Evolutionary conservation across 2,329 filamentous ascomycete species (phyloP), one percentile per base, ranked within the genome.

Genomic region (Hymenoscyphus fructigenus): DNA sequence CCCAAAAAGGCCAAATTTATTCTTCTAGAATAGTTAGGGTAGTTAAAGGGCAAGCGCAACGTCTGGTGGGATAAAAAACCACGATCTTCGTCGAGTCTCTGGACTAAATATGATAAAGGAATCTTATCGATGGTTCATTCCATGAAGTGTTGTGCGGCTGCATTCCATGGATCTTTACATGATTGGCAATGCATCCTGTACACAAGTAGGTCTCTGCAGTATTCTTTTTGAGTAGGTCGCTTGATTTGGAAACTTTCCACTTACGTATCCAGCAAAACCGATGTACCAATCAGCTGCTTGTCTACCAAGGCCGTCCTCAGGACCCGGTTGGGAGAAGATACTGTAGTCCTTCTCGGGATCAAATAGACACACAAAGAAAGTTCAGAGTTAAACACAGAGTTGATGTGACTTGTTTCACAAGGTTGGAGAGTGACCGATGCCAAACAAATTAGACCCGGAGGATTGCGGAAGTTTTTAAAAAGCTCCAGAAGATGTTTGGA

Each of bases 91-190:
- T 60, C 59, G 26, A 60, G 41, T 50, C 44, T 23, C 26, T 50
- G 44, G 20, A 12, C 6, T 7, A 23, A 20, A 26, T 20, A 12
- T 50, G n/a, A 23, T 50, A 12, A 12, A 23, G n/a, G n/a, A 5
- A 44, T n/a, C n/a, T 5, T n/a, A 44, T 44, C 6, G 17, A 50
- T 50, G 44, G 44, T 23, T 50, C 44, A 23, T 50, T 23, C 44
- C 44, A 23, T 20, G 10, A 50, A 23, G 44, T 7, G 4, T 50
- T 23, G n/a, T 23, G 62, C 63, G 66, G 28, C 59, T 70, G 68
- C 66, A 68, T 57, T 66, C 63, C 65, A 65, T 65, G 65, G 65
- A 65, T 63, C 26, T 56, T 44, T 66, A 60, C 59, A 64, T 62
- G 57, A 60, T 47, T 56, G 55, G 59, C 47, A 60, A 58, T 66